These are phyloP conservation scores for Spongospora subterranea DNA, from an alignment of 208 protist genomes.

Conservation along the genomic window DNA sequence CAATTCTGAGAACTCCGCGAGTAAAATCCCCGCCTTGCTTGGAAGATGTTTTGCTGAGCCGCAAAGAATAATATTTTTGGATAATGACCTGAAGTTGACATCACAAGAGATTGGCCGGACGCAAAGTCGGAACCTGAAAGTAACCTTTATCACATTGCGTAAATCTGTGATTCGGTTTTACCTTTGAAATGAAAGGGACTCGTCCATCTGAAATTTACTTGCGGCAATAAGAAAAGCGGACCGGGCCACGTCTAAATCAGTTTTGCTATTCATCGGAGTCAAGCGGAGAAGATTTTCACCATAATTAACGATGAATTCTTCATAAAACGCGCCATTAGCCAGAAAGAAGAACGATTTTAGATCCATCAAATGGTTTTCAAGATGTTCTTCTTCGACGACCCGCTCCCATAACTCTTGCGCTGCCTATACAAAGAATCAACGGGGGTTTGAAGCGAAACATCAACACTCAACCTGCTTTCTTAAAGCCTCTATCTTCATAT, in stretches of 20 bases:
- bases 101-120: not conserved
- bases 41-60: too few species aligned
- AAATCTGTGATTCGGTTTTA: not conserved
- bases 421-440: not conserved
- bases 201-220: conserved; percentile 22
- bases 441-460: not conserved
- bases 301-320: conserved; percentile 29
- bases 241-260: not conserved
- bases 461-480: not conserved
- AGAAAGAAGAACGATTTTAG: conserved; percentile 43
- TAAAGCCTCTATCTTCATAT: not conserved
- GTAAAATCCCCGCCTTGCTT: too few species aligned
- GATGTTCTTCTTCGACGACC: conserved; percentile 21
- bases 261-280: not conserved
- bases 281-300: not conserved
- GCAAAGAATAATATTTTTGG: too few species aligned
- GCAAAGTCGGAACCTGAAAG: not conserved
- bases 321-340: conserved; percentile 16
- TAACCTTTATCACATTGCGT: not conserved
- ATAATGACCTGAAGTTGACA: not conserved
- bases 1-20: too few species aligned
- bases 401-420: not conserved
- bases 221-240: not conserved
- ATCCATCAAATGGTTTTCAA: not conserved
- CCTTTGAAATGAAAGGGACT: not conserved